Evolutionary conservation across 495 filamentous ascomycete genomes (phyloP).

Genomic region (Aspergillus cristatus): DNA sequence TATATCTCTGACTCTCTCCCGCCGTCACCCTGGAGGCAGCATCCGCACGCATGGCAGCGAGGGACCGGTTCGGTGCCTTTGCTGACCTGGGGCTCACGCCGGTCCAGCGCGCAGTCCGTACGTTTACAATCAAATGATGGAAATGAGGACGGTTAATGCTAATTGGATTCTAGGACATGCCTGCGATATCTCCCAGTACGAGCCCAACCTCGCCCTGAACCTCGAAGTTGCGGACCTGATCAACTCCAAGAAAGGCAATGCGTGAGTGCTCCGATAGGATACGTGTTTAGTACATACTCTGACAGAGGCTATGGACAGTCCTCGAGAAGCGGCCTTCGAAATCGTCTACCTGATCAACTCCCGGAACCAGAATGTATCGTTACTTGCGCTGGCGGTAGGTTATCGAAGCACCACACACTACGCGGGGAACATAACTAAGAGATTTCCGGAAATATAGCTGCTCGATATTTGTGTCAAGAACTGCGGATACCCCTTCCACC

Average conservation of each 20-base stretch:
- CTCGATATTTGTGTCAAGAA: conserved; percentile 99
- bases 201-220: conserved; percentile 91
- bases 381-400: conserved; percentile 69
- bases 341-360: conserved; percentile 94
- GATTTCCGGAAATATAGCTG: conserved; percentile 48
- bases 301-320: conserved; percentile 32
- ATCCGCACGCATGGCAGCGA: conserved; percentile 87
- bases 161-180: conserved; percentile 54
- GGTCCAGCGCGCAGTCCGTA: conserved; percentile 88
- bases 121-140: background rate
- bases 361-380: conserved; percentile 87
- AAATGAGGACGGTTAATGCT: background rate
- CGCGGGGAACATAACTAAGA: conserved; percentile 7
- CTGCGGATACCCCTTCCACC: conserved; percentile 97
- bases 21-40: conserved; percentile 73
- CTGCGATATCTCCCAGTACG: conserved; percentile 92
- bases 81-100: conserved; percentile 70
- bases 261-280: conserved; percentile 41
- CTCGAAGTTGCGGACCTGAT: conserved; percentile 95
- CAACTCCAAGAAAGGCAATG: conserved; percentile 95
- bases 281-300: conserved; percentile 4
- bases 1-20: conserved; percentile 6
- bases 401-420: background rate
- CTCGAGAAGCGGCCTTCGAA: conserved; percentile 87
- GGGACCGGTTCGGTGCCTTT: conserved; percentile 87